Evolutionary conservation across 495 filamentous ascomycete genomes (phyloP), one percentile per base, ranked within the genome.

Genomic region (Penicillium robsamsonii): DNA sequence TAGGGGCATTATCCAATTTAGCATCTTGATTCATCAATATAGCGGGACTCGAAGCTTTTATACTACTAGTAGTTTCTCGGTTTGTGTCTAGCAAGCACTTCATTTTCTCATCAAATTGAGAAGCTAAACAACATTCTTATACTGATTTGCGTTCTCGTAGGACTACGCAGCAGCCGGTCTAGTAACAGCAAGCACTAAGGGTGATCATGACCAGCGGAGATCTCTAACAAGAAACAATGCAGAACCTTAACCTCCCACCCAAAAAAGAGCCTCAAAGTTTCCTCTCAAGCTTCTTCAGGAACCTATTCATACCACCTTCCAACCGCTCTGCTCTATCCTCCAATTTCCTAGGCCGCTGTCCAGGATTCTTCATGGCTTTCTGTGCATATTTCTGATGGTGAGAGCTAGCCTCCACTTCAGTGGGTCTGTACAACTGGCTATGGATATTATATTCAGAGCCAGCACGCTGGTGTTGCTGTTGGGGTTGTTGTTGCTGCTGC

Each of bases 281-380:
- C 82, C 94, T 94, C 79, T 96, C 92, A 65, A 96, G 76, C 73
- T 84, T 91, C 84, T 91, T 96, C 64, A 96, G 75, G 70, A 95
- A 87, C 35, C 87, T 79, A 55, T 87, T 87, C 13, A 96, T 84
- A 3, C 87, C 85, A 69, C 84, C 87, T 74, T 96, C 92, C 46
- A 94, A 59, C 60, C 80, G 77, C 2, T 78, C 81, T n/a, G 86
- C 85, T 43, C 79, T 73, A 50, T 87, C 81, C 61, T 92, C 91
- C 24, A 96, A 64, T 65, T 79, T 87, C 17, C 81, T 78, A 17
- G 74, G 56, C 46, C 70, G 70, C 52, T 80, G 75, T 43, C 70
- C 74, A 3, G 71, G 60, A 37, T 81, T 79, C 49, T 75, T 68
- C 72, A 81, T 80, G 10, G 80, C 74, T 53, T 81, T 78, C 48